These are phyloP conservation scores for Phaeosphaeriaceae sp. DNA, from an alignment of 2,329 filamentous ascomycete genomes.

Conservation along the genomic window DNA sequence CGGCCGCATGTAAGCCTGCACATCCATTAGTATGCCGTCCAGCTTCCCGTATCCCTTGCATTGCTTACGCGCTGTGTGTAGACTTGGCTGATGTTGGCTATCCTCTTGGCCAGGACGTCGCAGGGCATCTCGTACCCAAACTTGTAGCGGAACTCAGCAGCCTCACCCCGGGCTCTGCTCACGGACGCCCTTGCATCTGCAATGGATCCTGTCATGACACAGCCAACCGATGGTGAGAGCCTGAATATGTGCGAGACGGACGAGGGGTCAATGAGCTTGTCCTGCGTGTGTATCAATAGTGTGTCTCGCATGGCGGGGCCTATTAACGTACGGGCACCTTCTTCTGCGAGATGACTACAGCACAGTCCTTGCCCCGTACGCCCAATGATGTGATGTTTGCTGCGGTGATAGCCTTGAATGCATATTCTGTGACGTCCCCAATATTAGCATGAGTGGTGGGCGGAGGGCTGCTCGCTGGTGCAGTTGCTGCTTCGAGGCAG, in stretches of 20 bases:
- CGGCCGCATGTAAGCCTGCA: conserved; percentile 93
- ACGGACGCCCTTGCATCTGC: conserved; percentile 95
- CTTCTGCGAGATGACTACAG: conserved; percentile 97
- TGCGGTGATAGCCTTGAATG: conserved; percentile 99
- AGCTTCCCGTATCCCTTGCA: conserved; percentile 4
- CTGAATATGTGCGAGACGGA: conserved; percentile 98
- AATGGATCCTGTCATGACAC: conserved; percentile 98
- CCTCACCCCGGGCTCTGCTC: conserved; percentile 91
- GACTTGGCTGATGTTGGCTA: conserved; percentile 99
- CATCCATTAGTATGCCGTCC: conserved; percentile 37
- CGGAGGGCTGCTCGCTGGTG: conserved; percentile 3
- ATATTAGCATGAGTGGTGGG: conserved; percentile 23
- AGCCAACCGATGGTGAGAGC: conserved; percentile 93
- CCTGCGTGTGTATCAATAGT: conserved; percentile 61
- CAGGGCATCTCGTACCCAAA: conserved; percentile 99
- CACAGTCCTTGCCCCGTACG: conserved; percentile 94
- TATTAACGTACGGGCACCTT: conserved; percentile 86
- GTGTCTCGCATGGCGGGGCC: conserved; percentile 8
- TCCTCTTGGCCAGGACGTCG: conserved; percentile 92
- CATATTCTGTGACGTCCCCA: conserved; percentile 78
- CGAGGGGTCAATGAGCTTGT: conserved; percentile 97
- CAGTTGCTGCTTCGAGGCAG: not conserved
- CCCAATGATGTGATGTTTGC: conserved; percentile 99
- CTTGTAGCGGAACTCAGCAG: conserved; percentile 98
- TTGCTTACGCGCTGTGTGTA: conserved; percentile 89